Conservation (phyloP, 2,329 filamentous ascomycete species). For the Emmonsia crescens region DNA sequence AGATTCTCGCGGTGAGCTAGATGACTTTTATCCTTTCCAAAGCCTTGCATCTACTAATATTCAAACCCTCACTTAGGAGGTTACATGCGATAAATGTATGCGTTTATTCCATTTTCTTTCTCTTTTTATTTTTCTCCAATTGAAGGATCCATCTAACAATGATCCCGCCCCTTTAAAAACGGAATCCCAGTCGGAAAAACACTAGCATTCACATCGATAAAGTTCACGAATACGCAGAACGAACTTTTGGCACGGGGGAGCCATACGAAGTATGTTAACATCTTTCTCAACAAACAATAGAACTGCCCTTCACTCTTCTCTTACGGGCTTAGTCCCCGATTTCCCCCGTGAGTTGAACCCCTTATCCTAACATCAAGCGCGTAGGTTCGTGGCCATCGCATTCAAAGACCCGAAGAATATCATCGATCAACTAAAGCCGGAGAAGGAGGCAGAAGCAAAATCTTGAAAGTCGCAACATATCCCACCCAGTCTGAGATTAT, state of each 20-base stretch:
- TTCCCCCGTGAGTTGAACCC: not conserved
- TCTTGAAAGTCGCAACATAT: not conserved
- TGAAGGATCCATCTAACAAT: not conserved
- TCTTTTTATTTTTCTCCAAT: not conserved
- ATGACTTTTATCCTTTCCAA: not conserved
- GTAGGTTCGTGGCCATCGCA: slow-evolving; percentile 46
- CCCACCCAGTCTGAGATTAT: not conserved
- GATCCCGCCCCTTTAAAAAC: not conserved
- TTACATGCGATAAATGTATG: slow-evolving; percentile 54
- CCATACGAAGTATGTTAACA: slow-evolving; percentile 49
- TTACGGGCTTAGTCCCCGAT: not conserved
- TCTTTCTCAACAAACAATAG: not conserved
- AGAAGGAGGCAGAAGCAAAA: not conserved
- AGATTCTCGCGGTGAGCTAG: slow-evolving; percentile 40
- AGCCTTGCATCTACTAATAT: not conserved
- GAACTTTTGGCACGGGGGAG: slow-evolving; percentile 54
- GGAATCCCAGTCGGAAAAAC: slow-evolving; percentile 49
- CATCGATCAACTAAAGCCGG: slow-evolving; percentile 14
- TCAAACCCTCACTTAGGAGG: slow-evolving; percentile 34
- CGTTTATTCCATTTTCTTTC: not conserved
- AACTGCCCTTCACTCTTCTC: not conserved
- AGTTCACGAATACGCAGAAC: slow-evolving; percentile 48
- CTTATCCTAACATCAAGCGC: not conserved
- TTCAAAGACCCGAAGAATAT: slow-evolving; percentile 55
- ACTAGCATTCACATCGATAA: slow-evolving; percentile 52